Percentiles rank a stretch among this genome's conserved stretches.
These are phyloP conservation scores for Phytophthora foliorum DNA, from an alignment of 352 stramenopile species.

Conservation along the genomic window DNA sequence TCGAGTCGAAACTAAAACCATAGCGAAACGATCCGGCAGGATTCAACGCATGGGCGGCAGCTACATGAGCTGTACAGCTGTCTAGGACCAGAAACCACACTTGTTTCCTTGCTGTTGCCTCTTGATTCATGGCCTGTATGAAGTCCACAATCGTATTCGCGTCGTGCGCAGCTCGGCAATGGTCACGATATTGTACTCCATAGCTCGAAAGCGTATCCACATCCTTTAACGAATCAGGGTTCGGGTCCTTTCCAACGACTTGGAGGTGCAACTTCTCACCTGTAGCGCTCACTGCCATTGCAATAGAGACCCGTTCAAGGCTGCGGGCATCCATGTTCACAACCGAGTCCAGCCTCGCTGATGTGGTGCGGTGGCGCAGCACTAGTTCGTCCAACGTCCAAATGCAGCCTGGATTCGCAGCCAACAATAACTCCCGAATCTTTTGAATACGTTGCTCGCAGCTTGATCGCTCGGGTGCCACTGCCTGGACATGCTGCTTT, in stretches of 20 bases:
- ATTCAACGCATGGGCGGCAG: slow-evolving; percentile 68
- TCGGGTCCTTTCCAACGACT: slow-evolving; percentile 59
- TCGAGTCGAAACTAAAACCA: slow-evolving; percentile 71
- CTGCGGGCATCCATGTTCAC: slow-evolving; percentile 62
- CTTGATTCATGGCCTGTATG: slow-evolving; percentile 67
- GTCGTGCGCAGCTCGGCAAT: slow-evolving; percentile 62
- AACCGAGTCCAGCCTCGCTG: slow-evolving; percentile 39
- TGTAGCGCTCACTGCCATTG: slow-evolving; percentile 64
- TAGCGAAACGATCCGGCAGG: slow-evolving; percentile 63
- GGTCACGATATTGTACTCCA: slow-evolving; percentile 56
- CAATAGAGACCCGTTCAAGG: slow-evolving; percentile 62
- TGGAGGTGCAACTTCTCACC: slow-evolving; percentile 75
- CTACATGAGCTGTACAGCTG: slow-evolving; percentile 69
- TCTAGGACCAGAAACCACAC: slow-evolving; percentile 80
- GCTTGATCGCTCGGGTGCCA: slow-evolving; percentile 28
- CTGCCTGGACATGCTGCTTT: slow-evolving; percentile 48
- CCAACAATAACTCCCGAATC: slow-evolving; percentile 60
- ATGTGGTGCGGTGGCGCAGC: slow-evolving; percentile 60
- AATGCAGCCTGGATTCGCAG: slow-evolving; percentile 64
- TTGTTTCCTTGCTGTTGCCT: slow-evolving; percentile 65
- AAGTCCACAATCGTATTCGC: slow-evolving; percentile 61
- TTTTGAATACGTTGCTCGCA: slow-evolving; percentile 54
- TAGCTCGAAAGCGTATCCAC: slow-evolving; percentile 47
- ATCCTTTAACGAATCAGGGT: slow-evolving; percentile 46
- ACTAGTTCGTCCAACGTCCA: slow-evolving; percentile 78